phyloP scores from a whole-genome alignment of 1,139 yeast species.

The Candida albicans region DNA sequence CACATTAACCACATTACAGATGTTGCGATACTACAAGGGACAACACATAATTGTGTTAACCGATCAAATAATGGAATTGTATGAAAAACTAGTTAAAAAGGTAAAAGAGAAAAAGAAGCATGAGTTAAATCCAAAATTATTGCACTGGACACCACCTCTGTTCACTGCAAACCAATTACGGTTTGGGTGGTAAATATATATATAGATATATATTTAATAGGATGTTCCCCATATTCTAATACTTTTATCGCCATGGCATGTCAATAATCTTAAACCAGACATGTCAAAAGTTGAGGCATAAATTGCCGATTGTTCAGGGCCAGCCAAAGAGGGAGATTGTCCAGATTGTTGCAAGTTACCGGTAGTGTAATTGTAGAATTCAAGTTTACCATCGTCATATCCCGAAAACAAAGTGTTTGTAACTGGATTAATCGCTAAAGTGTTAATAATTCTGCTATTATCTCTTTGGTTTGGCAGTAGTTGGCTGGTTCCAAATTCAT shows the following conservation, averaged over 20 bases:
- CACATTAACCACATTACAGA: conserved; percentile 86
- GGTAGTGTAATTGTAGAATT: conserved; percentile 73
- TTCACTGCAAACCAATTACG: conserved; percentile 94
- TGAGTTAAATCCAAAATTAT: conserved; percentile 66
- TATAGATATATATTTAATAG: conserved; percentile 1
- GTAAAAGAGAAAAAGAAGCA: conserved; percentile 68
- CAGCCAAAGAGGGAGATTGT: conserved; percentile 61
- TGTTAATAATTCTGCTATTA: conserved; percentile 54
- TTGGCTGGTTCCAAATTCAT: conserved; percentile 33
- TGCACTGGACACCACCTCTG: conserved; percentile 93
- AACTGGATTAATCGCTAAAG: conserved; percentile 59
- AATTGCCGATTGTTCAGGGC: conserved; percentile 62
- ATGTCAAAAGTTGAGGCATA: conserved; percentile 73
- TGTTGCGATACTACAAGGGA: conserved; percentile 89
- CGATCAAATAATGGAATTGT: conserved; percentile 75
- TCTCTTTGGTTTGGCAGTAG: conserved; percentile 10
- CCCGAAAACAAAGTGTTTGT: conserved; percentile 79
- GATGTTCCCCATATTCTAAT: conserved; percentile 73
- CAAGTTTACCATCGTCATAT: conserved; percentile 77
- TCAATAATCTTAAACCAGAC: conserved; percentile 76
- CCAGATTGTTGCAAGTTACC: conserved; percentile 63
- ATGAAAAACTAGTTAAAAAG: conserved; percentile 66
- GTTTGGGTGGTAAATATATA: conserved; percentile 74
- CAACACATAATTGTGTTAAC: conserved; percentile 92
- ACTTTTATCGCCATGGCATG: conserved; percentile 89